Conservation (phyloP, 495 filamentous ascomycete species). For the Neurospora sp. region DNA sequence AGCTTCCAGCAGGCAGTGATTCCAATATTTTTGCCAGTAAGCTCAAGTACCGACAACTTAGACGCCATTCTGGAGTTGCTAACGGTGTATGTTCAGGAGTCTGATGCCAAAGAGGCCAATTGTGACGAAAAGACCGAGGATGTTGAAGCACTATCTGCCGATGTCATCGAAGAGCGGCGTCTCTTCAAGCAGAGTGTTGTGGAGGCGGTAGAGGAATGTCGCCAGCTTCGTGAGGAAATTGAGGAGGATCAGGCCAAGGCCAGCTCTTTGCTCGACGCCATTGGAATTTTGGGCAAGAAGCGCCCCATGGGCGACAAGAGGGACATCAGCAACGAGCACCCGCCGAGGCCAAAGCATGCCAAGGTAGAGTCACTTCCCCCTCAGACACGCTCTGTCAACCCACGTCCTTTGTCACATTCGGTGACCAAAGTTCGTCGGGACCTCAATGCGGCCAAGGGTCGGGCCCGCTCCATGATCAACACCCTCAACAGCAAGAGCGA, state of each 20-base stretch:
- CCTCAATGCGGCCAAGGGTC: neutral
- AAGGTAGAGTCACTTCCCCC: no score
- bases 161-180: neutral
- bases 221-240: neutral
- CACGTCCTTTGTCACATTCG: neutral
- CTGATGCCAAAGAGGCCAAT: rapidly evolving
- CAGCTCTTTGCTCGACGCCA: neutral
- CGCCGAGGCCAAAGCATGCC: no score
- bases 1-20: no score
- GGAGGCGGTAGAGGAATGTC: neutral
- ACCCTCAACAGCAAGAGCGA: neutral
- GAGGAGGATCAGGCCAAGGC: neutral
- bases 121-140: neutral
- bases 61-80: neutral
- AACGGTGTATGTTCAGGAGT: neutral
- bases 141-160: neutral
- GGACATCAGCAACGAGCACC: neutral
- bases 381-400: no score
- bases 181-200: neutral
- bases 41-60: no score
- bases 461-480: neutral
- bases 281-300: no score
- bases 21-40: no score
- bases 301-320: no score
- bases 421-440: neutral